These are phyloP conservation scores for Podospora anserina DNA, from an alignment of 495 filamentous ascomycete genomes.

Conservation along the genomic window DNA sequence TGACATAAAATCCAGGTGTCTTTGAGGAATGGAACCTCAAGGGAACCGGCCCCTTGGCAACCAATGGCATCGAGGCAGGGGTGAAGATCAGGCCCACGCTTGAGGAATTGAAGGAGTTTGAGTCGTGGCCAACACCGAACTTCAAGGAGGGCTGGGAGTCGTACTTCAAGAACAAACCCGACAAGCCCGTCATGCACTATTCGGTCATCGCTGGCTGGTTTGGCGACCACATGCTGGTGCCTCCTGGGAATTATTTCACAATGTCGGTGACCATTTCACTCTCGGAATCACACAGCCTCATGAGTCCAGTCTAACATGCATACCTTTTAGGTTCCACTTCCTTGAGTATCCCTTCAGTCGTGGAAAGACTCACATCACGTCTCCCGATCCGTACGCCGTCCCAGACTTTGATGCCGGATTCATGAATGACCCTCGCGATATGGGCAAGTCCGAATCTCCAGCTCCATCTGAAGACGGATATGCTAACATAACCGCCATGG, in stretches of 20 bases:
- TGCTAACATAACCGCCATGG: not conserved
- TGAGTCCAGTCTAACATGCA: too few species aligned
- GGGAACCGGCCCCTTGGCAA: constrained; percentile 75
- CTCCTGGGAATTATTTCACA: constrained; percentile 71
- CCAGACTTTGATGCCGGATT: constrained; percentile 83
- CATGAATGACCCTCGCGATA: constrained; percentile 81
- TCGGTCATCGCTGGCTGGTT: constrained; percentile 66
- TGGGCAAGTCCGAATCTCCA: constrained; percentile 34
- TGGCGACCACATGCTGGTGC: constrained; percentile 69
- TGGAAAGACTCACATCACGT: constrained; percentile 68
- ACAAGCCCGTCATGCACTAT: constrained; percentile 86
- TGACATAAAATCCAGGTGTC: constrained; percentile 38
- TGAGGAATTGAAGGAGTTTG: constrained; percentile 65
- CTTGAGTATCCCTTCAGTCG: constrained; percentile 79
- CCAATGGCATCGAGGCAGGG: constrained; percentile 80
- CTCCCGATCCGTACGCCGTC: constrained; percentile 65
- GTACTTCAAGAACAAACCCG: constrained; percentile 81
- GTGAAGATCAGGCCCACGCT: constrained; percentile 75
- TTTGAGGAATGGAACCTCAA: constrained; percentile 76
- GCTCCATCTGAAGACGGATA: not conserved
- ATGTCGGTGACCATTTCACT: constrained; percentile 42
- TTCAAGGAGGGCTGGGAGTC: constrained; percentile 70
- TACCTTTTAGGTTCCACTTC: constrained; percentile 60
- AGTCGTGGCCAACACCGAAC: constrained; percentile 61
- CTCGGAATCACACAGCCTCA: too few species aligned